Conservation (phyloP, 306 rosid genomes). For the Cicer yamashitae region DNA sequence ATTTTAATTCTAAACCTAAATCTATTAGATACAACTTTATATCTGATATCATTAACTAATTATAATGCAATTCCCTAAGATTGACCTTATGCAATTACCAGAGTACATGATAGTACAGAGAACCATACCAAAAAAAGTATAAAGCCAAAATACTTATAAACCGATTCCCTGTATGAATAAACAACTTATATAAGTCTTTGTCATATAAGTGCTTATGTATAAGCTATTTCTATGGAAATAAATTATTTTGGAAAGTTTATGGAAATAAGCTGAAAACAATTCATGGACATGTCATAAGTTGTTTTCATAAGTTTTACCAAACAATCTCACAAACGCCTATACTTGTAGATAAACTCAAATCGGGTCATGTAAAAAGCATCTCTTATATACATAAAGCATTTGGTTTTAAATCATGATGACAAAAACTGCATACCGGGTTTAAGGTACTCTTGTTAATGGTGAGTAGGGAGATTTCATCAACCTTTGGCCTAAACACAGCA, state of each 20-base stretch:
- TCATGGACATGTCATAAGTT: neutral
- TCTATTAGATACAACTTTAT: too few species aligned
- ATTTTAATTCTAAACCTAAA: too few species aligned
- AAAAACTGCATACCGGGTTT: conserved; percentile 50
- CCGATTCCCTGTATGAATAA: too few species aligned
- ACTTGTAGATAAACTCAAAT: neutral
- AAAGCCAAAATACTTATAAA: too few species aligned
- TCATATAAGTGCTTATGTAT: too few species aligned
- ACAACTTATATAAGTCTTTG: neutral
- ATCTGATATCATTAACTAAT: too few species aligned
- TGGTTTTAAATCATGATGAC: neutral
- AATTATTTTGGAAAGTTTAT: neutral
- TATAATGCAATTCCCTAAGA: too few species aligned
- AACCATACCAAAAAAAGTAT: too few species aligned
- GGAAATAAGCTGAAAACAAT: neutral
- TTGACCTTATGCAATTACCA: too few species aligned
- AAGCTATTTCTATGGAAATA: too few species aligned
- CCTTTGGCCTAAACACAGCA: conserved; percentile 74
- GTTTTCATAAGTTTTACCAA: neutral
- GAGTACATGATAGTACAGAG: too few species aligned
- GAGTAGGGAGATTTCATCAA: conserved; percentile 77
- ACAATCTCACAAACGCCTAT: neutral
- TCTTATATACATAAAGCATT: neutral
- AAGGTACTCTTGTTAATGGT: conserved; percentile 51
- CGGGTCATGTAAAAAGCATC: neutral